Conservation (phyloP, 441 rosid genomes). For the Theobroma grandiflorum region DNA sequence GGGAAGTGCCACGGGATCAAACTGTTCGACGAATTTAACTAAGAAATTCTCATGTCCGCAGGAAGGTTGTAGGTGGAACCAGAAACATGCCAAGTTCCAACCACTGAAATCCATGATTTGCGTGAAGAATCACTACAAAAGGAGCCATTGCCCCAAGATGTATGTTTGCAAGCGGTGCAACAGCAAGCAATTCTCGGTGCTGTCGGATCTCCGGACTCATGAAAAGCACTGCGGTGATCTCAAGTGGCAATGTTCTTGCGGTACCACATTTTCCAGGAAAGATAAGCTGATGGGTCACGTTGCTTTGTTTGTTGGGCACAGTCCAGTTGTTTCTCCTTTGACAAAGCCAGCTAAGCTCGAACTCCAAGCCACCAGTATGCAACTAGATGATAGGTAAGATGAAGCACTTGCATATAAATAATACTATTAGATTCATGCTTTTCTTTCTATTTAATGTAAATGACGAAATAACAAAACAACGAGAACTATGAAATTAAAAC, state of each 20-base stretch:
- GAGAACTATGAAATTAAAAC: neutral
- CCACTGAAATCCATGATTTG: slow-evolving; percentile 89
- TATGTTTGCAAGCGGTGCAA: slow-evolving; percentile 83
- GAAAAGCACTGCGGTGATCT: slow-evolving; percentile 89
- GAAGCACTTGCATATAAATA: neutral
- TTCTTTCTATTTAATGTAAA: neutral
- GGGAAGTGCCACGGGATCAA: slow-evolving; percentile 11
- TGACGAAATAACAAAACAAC: neutral
- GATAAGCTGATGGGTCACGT: slow-evolving; percentile 88
- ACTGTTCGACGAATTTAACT: slow-evolving; percentile 26
- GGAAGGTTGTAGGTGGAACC: slow-evolving; percentile 89
- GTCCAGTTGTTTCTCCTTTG: slow-evolving; percentile 40
- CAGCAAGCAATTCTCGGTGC: slow-evolving; percentile 80
- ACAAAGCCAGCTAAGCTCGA: slow-evolving; percentile 25
- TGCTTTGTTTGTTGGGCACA: slow-evolving; percentile 73
- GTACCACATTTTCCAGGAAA: slow-evolving; percentile 84
- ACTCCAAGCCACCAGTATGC: slow-evolving; percentile 28
- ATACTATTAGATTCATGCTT: neutral
- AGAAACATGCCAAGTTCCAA: slow-evolving; percentile 78
- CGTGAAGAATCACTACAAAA: slow-evolving; percentile 92
- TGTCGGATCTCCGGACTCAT: slow-evolving; percentile 89
- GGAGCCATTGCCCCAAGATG: slow-evolving; percentile 93
- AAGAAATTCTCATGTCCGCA: slow-evolving; percentile 83
- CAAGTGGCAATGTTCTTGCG: slow-evolving; percentile 90
- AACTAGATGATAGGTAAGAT: slow-evolving; percentile 35